Conservation (phyloP, 495 filamentous ascomycete genomes). For the Aspergillus kassunensis region DNA sequence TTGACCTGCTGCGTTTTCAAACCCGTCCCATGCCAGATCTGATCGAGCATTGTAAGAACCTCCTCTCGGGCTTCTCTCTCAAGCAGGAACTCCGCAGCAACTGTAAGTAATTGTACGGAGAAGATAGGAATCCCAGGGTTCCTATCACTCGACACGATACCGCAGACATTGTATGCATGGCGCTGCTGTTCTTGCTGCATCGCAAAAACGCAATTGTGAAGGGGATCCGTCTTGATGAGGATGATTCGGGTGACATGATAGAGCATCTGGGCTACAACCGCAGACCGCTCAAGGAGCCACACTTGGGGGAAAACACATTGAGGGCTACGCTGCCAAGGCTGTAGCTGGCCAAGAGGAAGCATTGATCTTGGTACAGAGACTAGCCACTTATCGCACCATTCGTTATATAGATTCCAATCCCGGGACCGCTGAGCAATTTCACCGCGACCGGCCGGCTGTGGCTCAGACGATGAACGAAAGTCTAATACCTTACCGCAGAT, state of each 20-base stretch:
- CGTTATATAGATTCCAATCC: constrained; percentile 74
- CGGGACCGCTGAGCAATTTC: constrained; percentile 60
- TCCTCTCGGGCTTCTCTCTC: constrained; percentile 74
- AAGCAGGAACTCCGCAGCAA: constrained; percentile 72
- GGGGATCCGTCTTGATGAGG: constrained; percentile 75
- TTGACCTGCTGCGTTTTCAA: constrained; percentile 70
- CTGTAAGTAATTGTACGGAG: constrained; percentile 70
- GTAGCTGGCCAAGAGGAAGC: constrained; percentile 76
- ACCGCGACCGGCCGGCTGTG: constrained; percentile 51
- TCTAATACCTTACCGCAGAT: constrained; percentile 85
- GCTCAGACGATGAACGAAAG: constrained; percentile 54
- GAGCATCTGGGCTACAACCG: constrained; percentile 79
- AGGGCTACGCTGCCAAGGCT: constrained; percentile 60
- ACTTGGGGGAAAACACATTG: constrained; percentile 83
- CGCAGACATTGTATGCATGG: constrained; percentile 80
- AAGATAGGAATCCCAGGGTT: constrained; percentile 75
- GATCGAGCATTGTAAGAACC: constrained; percentile 70
- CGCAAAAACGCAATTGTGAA: constrained; percentile 49
- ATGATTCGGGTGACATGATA: constrained; percentile 83
- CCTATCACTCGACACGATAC: constrained; percentile 79
- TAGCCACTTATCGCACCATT: constrained; percentile 78
- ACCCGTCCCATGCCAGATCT: constrained; percentile 70
- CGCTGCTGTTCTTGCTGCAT: constrained; percentile 64
- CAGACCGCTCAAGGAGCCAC: constrained; percentile 80
- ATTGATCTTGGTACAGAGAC: constrained; percentile 74